These are phyloP conservation scores for Dendryphion nanum DNA, from an alignment of 2,329 filamentous ascomycete species.

Conservation along the genomic window DNA sequence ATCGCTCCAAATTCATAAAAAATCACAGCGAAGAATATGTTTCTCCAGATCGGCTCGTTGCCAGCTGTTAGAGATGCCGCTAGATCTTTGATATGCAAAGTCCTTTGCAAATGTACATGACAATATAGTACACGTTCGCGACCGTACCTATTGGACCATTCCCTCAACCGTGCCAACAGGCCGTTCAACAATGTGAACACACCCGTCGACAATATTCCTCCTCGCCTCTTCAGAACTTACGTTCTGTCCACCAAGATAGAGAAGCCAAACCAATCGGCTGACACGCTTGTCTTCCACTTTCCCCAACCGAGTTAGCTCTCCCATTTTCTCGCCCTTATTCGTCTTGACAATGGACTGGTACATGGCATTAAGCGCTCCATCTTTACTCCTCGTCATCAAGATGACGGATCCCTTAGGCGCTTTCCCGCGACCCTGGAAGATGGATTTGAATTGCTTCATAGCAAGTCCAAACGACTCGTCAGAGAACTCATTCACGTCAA, in stretches of 20 bases:
- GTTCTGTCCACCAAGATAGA: conserved; percentile 82
- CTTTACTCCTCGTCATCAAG: conserved; percentile 65
- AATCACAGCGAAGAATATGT: too few relatives aligned
- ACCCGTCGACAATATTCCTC: conserved; percentile 78
- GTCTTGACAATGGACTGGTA: conserved; percentile 28
- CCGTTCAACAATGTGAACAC: conserved; percentile 83
- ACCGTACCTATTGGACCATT: conserved; percentile 59
- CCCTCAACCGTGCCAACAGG: conserved; percentile 84
- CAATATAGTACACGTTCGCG: too few relatives aligned
- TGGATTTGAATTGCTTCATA: conserved; percentile 72
- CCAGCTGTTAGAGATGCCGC: too few relatives aligned
- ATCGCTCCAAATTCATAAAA: too few relatives aligned
- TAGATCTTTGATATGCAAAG: too few relatives aligned
- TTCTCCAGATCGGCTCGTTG: too few relatives aligned
- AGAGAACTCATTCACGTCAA: conserved; percentile 50
- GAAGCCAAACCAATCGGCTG: conserved; percentile 79
- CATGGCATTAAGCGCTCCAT: conserved; percentile 55
- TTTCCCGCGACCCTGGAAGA: conserved; percentile 76
- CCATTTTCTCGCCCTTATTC: conserved; percentile 41
- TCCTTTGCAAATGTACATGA: too few relatives aligned
- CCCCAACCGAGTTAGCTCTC: conserved; percentile 61
- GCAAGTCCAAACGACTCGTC: conserved; percentile 75
- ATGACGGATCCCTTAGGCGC: conserved; percentile 80
- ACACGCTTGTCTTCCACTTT: conserved; percentile 75
- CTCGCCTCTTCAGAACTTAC: conserved; percentile 83